Evolutionary conservation across 225 moss, liverwort and hornwort species (phyloP), one percentile per base, ranked within the genome.

Genomic region (Marchantia polymorpha): DNA sequence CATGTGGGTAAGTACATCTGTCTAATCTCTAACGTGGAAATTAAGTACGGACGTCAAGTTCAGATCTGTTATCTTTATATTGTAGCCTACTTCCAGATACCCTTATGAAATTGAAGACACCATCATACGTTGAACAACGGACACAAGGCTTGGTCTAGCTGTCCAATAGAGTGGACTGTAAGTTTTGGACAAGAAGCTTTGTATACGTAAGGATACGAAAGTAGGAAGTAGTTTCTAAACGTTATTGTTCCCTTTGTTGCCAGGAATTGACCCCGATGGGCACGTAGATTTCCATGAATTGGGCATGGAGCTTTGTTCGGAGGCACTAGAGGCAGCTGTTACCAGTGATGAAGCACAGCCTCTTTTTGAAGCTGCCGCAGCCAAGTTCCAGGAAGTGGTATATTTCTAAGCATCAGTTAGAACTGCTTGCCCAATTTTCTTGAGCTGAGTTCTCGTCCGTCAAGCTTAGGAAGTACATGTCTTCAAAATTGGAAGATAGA

Each of bases 351-450:
- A 89, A 69, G 88, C 88, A 29, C 86, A 89, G 73, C 88, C 88
- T 50, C 78, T 89, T 13, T 89, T 89, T 55, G 88, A 89, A 71
- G 86, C 88, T 67, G 88, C 88, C 6, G 88, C 88, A 61, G 79
- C 86, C 7, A 89, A 89, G 66, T 89, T 89, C 60, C 88, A 89
- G 80, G 88, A 89, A 89, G 88, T 89, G 86, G 88, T 89, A 86
- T 46, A 3, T 1, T 47, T 71, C 14, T 15, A 39, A 39, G 39
- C 39, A 39, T 39, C 39, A 39, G 39, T 39, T 39, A 39, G 39
- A 39, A 39, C 39, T 39, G 39, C 39, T 47, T 46, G 27, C 61
- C 51, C 72, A 50, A 12, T 75, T 54, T 52, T 8, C 2, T 51
- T 49, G 25, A 49, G 64, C 5, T 0, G 15, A 14, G 23, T 12